Evolutionary conservation across 2,329 filamentous ascomycete genomes (phyloP).

Genomic region (Cordyceps cateniannulata): DNA sequence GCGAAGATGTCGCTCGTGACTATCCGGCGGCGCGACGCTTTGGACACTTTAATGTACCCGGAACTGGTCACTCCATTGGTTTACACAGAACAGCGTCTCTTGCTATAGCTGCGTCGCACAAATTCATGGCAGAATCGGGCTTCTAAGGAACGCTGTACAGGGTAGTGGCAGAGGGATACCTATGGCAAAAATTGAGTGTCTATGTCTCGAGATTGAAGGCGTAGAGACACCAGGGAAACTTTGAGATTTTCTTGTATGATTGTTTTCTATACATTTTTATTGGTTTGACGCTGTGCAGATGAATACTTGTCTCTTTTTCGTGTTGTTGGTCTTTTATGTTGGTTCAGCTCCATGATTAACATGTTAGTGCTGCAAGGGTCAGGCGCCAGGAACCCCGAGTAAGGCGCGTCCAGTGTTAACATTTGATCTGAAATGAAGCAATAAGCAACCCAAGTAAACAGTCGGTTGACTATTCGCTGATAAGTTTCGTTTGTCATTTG

Average conservation of each 20-base stretch:
- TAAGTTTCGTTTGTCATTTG: too few species aligned
- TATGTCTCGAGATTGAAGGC: too few species aligned
- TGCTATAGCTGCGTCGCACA: neutral
- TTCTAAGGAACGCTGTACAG: neutral
- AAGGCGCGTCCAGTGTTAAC: too few species aligned
- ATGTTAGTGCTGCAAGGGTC: too few species aligned
- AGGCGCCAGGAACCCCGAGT: too few species aligned
- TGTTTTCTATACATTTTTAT: too few species aligned
- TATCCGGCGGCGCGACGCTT: slow-evolving; percentile 1
- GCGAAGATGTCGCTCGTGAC: neutral
- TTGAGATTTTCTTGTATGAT: too few species aligned
- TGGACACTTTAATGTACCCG: neutral
- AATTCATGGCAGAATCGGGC: neutral
- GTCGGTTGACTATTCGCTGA: neutral
- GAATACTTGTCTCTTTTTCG: too few species aligned
- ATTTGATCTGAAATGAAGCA: neutral
- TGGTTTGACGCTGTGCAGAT: too few species aligned
- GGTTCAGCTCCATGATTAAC: too few species aligned
- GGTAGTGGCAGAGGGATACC: neutral
- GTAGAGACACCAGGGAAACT: too few species aligned
- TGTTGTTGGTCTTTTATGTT: too few species aligned
- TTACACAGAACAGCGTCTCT: neutral
- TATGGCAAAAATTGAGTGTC: neutral
- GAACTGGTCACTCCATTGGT: neutral
- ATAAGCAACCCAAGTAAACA: neutral